Evolutionary conservation across 2,329 filamentous ascomycete species (phyloP).

Genomic region (Apiospora hydei): DNA sequence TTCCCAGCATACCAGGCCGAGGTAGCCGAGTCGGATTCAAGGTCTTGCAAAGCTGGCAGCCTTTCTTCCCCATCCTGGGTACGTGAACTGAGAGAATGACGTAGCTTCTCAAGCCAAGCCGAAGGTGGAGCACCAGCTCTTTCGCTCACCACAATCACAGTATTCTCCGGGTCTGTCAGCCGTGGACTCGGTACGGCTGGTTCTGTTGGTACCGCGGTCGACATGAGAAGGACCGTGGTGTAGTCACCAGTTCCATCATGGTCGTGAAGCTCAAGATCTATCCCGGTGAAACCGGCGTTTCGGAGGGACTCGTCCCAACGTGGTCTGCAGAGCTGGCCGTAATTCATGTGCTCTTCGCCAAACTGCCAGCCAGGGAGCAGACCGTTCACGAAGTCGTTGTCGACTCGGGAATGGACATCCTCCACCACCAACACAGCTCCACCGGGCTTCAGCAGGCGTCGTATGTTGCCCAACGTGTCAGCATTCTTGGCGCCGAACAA

Average conservation of each 20-base stretch:
- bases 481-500: slow-evolving; percentile 27
- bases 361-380: too few species aligned
- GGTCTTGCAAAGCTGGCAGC: too few species aligned
- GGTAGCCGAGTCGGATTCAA: too few species aligned
- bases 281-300: not conserved
- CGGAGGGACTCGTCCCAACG: slow-evolving; percentile 24
- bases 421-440: slow-evolving; percentile 35
- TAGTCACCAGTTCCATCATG: not conserved
- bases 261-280: not conserved
- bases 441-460: slow-evolving; percentile 32
- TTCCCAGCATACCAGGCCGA: not conserved
- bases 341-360: too few species aligned
- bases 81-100: too few species aligned
- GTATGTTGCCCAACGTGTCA: slow-evolving; percentile 29
- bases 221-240: not conserved
- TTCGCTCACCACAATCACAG: too few species aligned
- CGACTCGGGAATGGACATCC: slow-evolving; percentile 26
- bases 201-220: too few species aligned
- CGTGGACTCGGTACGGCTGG: too few species aligned
- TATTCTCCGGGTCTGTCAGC: too few species aligned
- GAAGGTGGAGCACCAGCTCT: too few species aligned
- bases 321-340: not conserved
- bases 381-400: slow-evolving; percentile 30
- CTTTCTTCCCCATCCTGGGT: too few species aligned
- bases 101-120: too few species aligned